phyloP scores from a whole-genome alignment of 2,329 filamentous ascomycete genomes.

The Monosporascus cannonballus region DNA sequence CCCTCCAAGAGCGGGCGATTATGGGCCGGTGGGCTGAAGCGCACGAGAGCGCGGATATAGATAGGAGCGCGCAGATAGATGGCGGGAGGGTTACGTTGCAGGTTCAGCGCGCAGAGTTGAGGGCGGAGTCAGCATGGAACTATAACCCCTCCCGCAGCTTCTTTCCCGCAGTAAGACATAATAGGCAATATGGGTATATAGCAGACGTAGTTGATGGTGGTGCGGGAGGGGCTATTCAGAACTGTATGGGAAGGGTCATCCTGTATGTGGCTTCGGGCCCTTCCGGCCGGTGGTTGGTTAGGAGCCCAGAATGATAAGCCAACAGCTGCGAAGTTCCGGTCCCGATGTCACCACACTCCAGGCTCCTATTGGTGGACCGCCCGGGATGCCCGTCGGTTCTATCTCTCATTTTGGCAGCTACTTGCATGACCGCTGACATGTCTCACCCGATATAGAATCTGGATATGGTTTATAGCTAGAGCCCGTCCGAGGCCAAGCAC shows the following conservation, averaged over 20 bases:
- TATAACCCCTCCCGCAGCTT: neutral
- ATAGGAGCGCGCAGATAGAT: neutral
- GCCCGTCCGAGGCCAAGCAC: neutral
- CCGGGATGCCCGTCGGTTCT: neutral
- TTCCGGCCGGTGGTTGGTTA: neutral
- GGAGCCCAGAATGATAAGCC: too few relatives aligned
- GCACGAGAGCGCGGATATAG: neutral
- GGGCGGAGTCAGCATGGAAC: neutral
- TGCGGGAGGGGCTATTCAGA: too few relatives aligned
- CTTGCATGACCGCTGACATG: neutral
- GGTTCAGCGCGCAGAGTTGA: neutral
- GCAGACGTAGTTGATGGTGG: neutral
- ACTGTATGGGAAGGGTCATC: too few relatives aligned
- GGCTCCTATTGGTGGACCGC: neutral
- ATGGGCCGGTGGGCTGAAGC: too few relatives aligned
- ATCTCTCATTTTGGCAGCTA: neutral
- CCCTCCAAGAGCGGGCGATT: neutral
- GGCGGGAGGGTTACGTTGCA: neutral
- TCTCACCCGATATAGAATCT: neutral
- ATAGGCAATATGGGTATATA: neutral
- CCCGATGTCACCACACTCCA: neutral
- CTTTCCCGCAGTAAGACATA: neutral
- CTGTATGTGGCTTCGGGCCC: neutral
- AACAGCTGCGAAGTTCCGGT: neutral
- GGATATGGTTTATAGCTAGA: neutral